Base-by-base conservation (phyloP, 805 yeast species). In the Candida endomychidarum region DNA sequence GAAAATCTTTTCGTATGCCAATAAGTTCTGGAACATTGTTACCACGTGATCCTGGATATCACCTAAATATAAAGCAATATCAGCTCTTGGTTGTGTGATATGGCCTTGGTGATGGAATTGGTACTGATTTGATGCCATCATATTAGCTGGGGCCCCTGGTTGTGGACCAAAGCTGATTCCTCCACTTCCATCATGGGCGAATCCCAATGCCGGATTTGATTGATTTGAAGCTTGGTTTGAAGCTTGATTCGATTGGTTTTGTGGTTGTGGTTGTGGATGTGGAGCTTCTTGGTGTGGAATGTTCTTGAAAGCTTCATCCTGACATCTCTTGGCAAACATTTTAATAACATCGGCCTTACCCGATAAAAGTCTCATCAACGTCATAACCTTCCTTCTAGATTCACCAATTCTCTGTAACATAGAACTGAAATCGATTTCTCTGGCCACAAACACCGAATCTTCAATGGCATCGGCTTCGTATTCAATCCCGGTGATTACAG, bases 11-110 rank as follows among this genome's bases (percentile, higher is more conserved):
- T 91, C 99, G 57, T 88, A 90, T 3, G 95, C 86, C 30, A 83
- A 63, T 57, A 91, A 73, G 56, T 88, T 90, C 65, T 89, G 96
- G 63, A 80, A 85, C 97, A 91, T 91, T 12, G 98, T 91, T 43
- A 90, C 81, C 54, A 91, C 85, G 76, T 90, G 98, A 73, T 90
- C 97, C 65, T 89, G 96, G 57, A 90, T 90, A 78, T 90, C 98
- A 42, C 96, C 96, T 46, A 90, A 65, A 61, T 87, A 91, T 48
- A 90, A 71, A 0, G 95, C 96, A 63, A 90, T 90, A 54, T 91
- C 97, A 19, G 85, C 91, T 54, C 95, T 75, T 37, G 96, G 96
- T 51, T 81, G 70, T 1, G 66, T 62, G 9, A 57, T 57, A 25
- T 51, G 52, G 5, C 45, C 25, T 10, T 34, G 27, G 8, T 39